Evolutionary conservation across 1,284 basidiomycete genomes (phyloP).

Genomic region (Laetiporus sulphureus): DNA sequence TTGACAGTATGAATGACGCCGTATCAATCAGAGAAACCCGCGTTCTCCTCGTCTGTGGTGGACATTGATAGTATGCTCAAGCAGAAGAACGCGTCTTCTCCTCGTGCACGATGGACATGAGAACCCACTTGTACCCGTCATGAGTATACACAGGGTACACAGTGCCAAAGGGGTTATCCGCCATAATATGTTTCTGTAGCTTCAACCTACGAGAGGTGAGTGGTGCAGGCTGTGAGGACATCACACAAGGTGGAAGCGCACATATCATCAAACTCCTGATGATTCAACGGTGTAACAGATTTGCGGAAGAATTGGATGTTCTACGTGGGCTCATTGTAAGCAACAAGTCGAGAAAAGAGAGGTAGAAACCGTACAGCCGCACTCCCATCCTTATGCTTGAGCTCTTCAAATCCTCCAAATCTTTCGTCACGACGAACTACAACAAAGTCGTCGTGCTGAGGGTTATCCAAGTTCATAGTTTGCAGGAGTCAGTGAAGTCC

Average conservation of each 20-base stretch:
- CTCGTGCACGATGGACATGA: neutral
- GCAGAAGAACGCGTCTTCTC: neutral
- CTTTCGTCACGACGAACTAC: no score
- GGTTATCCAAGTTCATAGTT: no score
- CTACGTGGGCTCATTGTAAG: neutral
- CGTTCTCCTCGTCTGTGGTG: no score
- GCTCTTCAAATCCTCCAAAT: no score
- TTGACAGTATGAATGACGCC: no score
- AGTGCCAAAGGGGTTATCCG: neutral
- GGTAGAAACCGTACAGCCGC: no score
- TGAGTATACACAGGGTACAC: neutral
- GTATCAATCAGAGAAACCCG: no score
- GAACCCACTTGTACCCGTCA: constrained; percentile 5
- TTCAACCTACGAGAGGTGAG: neutral
- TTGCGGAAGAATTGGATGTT: neutral
- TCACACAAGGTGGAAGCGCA: neutral
- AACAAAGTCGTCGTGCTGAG: no score
- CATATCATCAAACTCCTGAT: neutral
- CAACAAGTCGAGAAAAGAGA: no score
- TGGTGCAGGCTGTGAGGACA: neutral
- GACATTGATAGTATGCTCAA: no score
- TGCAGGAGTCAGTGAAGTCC: no score
- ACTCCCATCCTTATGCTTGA: no score
- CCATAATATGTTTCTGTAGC: neutral
- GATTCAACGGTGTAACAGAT: neutral